Conservation (phyloP, 2,329 filamentous ascomycete species). For the Cladophialophora chaetospira region DNA sequence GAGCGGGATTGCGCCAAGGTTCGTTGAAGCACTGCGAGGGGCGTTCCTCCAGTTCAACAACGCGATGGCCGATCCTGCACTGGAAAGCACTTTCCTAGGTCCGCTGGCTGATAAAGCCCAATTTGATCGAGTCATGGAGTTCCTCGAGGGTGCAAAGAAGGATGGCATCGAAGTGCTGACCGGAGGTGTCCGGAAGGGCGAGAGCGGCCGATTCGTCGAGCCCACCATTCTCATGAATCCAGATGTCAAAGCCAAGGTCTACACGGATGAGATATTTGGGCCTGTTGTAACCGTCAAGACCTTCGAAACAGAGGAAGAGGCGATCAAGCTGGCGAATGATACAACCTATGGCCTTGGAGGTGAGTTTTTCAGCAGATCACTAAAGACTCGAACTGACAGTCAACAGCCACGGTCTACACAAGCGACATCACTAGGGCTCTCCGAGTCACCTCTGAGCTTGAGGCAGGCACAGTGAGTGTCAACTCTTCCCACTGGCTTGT, state of each 20-base stretch:
- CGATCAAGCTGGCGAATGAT: constrained; percentile 58
- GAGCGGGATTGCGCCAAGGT: constrained; percentile 53
- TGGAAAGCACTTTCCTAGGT: constrained; percentile 56
- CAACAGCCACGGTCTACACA: constrained; percentile 57
- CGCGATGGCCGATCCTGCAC: constrained; percentile 35
- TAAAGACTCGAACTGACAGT: too few relatives aligned
- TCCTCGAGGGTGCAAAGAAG: constrained; percentile 57
- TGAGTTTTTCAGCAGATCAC: constrained; percentile 62
- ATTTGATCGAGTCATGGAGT: constrained; percentile 59
- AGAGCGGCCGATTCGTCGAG: constrained; percentile 63
- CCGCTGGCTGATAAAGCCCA: constrained; percentile 68
- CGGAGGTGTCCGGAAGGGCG: constrained; percentile 51
- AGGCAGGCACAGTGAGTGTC: constrained; percentile 60
- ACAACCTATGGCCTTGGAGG: constrained; percentile 65
- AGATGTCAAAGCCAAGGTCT: constrained; percentile 58
- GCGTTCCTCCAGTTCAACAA: constrained; percentile 48
- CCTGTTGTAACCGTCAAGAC: constrained; percentile 65
- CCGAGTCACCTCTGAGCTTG: constrained; percentile 21
- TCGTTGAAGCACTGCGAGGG: constrained; percentile 37
- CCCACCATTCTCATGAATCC: constrained; percentile 62
- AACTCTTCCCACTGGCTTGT: constrained; percentile 47
- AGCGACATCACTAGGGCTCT: constrained; percentile 25
- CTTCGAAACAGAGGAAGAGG: constrained; percentile 64
- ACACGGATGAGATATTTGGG: constrained; percentile 62
- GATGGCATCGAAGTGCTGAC: constrained; percentile 51